phyloP scores from a whole-genome alignment of 495 filamentous ascomycete genomes.

The Neurospora africana region DNA sequence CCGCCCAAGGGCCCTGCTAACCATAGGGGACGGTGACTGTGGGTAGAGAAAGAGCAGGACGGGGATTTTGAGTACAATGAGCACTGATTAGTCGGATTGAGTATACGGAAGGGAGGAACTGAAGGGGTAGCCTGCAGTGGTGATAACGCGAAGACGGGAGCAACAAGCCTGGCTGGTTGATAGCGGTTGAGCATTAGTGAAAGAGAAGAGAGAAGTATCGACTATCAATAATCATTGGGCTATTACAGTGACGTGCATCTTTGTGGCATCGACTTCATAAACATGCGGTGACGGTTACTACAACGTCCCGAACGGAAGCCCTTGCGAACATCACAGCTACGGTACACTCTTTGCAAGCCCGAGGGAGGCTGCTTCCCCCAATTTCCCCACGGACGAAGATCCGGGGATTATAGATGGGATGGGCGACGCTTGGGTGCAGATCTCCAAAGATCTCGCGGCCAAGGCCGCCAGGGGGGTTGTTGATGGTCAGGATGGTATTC shows the following conservation, averaged over 20 bases:
- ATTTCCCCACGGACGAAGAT: background rate
- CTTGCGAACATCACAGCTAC: background rate
- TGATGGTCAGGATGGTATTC: background rate
- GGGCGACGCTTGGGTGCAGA: background rate
- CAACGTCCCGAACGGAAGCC: background rate
- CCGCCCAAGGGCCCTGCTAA: slow-evolving; percentile 37
- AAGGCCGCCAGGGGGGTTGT: background rate
- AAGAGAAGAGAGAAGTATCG: background rate
- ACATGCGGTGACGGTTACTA: background rate
- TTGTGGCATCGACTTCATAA: background rate
- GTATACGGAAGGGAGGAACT: background rate
- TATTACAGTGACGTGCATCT: background rate
- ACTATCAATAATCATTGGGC: background rate
- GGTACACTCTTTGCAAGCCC: background rate
- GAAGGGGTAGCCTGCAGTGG: background rate
- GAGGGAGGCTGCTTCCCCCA: background rate
- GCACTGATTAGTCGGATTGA: background rate
- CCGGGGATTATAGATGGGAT: background rate
- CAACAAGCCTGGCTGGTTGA: background rate
- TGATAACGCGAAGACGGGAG: background rate
- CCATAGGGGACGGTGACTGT: slow-evolving; percentile 31
- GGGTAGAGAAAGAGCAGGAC: background rate
- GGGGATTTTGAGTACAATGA: background rate
- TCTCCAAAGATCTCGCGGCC: background rate
- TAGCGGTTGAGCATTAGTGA: background rate